Evolutionary conservation across 2,329 filamentous ascomycete genomes (phyloP).

Genomic region (Verticillium klebahnii): DNA sequence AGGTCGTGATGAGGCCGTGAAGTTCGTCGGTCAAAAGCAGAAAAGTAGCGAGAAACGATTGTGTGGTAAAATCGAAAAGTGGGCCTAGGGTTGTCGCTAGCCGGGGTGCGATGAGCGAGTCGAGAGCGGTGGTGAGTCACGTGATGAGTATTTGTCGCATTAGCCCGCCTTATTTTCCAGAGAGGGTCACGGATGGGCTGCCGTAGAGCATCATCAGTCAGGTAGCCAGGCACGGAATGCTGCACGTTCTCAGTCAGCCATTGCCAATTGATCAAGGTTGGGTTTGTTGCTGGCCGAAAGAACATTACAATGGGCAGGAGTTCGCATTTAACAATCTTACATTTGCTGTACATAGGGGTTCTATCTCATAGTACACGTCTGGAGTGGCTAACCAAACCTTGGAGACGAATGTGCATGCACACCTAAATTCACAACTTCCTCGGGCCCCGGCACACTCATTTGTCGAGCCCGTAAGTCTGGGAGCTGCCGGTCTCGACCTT

Average conservation of each 20-base stretch:
- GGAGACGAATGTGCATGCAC: not conserved
- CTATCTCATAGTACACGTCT: slow-evolving; percentile 1
- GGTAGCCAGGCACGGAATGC: too few relatives aligned
- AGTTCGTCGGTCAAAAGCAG: slow-evolving; percentile 11
- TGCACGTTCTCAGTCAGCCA: too few relatives aligned
- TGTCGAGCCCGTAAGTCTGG: slow-evolving; percentile 1
- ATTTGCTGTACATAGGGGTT: slow-evolving; percentile 2
- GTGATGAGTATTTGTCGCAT: not conserved
- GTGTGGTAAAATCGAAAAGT: slow-evolving; percentile 2
- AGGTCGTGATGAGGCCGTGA: slow-evolving; percentile 13
- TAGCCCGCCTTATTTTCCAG: not conserved
- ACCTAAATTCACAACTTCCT: not conserved
- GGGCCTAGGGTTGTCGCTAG: not conserved
- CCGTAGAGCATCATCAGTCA: too few relatives aligned
- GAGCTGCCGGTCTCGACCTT: not conserved
- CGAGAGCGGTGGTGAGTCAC: not conserved
- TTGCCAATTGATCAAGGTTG: too few relatives aligned
- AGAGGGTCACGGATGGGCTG: too few relatives aligned
- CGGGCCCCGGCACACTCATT: not conserved
- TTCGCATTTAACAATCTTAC: not conserved
- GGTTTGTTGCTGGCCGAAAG: not conserved
- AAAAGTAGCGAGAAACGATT: not conserved
- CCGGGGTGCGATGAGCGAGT: not conserved
- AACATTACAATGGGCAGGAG: too few relatives aligned
- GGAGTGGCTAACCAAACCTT: not conserved